phyloP scores from a whole-genome alignment of 2,329 filamentous ascomycete species.

The Aureobasidium sp. region DNA sequence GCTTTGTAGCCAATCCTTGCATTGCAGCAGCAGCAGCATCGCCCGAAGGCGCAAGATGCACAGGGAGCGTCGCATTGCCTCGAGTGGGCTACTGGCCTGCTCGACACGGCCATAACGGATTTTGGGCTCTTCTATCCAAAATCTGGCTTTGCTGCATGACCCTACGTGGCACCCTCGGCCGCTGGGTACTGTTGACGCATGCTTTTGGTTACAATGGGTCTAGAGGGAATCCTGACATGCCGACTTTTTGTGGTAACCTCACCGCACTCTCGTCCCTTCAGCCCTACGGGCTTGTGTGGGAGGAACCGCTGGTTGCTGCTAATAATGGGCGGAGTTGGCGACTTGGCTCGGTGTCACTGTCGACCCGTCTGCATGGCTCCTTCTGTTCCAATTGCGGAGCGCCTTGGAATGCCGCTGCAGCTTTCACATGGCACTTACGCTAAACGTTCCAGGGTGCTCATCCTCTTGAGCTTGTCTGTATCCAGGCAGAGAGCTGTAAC shows the following conservation, averaged over 20 bases:
- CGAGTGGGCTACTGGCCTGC: not conserved
- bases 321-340: slow-evolving; percentile 16
- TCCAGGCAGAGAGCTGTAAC: slow-evolving; percentile 14
- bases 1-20: slow-evolving; percentile 9
- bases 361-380: slow-evolving; percentile 11
- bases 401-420: slow-evolving; percentile 14
- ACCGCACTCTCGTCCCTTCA: slow-evolving; percentile 12
- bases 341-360: slow-evolving; percentile 14
- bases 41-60: slow-evolving; percentile 10
- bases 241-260: not conserved
- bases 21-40: not conserved
- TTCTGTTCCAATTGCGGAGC: slow-evolving; percentile 12
- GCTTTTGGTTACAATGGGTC: not conserved
- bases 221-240: not conserved
- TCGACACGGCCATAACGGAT: slow-evolving; percentile 3
- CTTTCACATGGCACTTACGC: slow-evolving; percentile 16
- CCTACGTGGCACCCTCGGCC: slow-evolving; percentile 3
- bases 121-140: not conserved
- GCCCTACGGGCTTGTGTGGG: slow-evolving; percentile 11
- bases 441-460: slow-evolving; percentile 13
- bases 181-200: not conserved
- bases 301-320: slow-evolving; percentile 12
- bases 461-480: slow-evolving; percentile 16
- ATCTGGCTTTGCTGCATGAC: slow-evolving; percentile 11
- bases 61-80: slow-evolving; percentile 12